A percentile compares a stretch with the other conserved stretches of the same genome.
Evolutionary conservation across 1,284 basidiomycete species (phyloP).

Genomic region (Kalmanozyma brasiliensis): DNA sequence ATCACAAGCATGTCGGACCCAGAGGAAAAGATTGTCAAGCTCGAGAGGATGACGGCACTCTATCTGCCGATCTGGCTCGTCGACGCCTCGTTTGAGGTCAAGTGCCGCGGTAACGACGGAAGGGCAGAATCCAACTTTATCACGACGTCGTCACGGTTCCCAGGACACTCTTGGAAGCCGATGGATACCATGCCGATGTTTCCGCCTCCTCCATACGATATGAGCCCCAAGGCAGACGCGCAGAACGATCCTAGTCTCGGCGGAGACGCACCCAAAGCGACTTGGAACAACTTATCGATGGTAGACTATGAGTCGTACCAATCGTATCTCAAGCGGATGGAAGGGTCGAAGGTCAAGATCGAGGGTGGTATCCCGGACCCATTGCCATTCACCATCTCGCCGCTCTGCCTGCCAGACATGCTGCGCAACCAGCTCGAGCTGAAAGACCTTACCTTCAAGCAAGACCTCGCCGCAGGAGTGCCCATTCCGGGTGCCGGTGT

Average conservation of each 20-base stretch:
- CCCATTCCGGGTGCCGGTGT: slow-evolving; percentile 23
- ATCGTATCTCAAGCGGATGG: slow-evolving; percentile 15
- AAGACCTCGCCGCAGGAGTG: slow-evolving; percentile 26
- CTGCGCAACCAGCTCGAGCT: slow-evolving; percentile 27
- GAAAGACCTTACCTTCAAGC: slow-evolving; percentile 29
- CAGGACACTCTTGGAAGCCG: slow-evolving; percentile 48
- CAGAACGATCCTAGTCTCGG: slow-evolving; percentile 17
- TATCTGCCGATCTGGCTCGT: slow-evolving; percentile 49
- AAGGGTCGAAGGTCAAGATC: slow-evolving; percentile 18
- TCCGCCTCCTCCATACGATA: slow-evolving; percentile 32
- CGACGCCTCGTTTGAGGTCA: slow-evolving; percentile 44
- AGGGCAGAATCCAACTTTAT: slow-evolving; percentile 39
- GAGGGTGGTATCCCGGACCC: slow-evolving; percentile 39
- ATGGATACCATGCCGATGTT: slow-evolving; percentile 45
- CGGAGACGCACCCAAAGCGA: slow-evolving; percentile 1
- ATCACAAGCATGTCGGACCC: slow-evolving; percentile 10
- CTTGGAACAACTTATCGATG: slow-evolving; percentile 33
- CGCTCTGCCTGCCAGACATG: slow-evolving; percentile 42
- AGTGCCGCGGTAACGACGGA: slow-evolving; percentile 45
- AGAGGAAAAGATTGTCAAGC: slow-evolving; percentile 25
- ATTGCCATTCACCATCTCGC: slow-evolving; percentile 46
- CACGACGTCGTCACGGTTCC: slow-evolving; percentile 24
- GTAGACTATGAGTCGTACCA: slow-evolving; percentile 43
- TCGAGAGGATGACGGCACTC: slow-evolving; percentile 33
- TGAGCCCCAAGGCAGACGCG: slow-evolving; percentile 8